These are phyloP conservation scores for Spathaspora boniae DNA, from an alignment of 805 yeast genomes.

Conservation along the genomic window DNA sequence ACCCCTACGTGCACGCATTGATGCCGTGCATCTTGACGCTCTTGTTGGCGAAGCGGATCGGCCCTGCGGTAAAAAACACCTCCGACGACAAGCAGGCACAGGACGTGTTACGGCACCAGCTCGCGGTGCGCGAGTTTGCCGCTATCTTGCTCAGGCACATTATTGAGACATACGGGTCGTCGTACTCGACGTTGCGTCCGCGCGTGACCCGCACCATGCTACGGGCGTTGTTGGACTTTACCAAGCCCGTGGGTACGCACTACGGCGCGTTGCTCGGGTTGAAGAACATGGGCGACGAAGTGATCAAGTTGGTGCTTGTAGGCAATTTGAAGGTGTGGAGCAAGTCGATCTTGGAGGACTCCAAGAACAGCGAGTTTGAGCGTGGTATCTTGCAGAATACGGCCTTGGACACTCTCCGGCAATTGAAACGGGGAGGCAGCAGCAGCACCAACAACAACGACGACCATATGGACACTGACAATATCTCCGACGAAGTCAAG, in stretches of 20 bases:
- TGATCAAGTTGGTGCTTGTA: slow-evolving; percentile 73
- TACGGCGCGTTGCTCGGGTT: slow-evolving; percentile 90
- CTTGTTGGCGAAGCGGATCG: slow-evolving; percentile 84
- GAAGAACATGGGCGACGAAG: slow-evolving; percentile 81
- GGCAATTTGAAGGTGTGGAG: slow-evolving; percentile 87
- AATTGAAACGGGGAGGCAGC: slow-evolving; percentile 33
- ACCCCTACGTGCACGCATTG: slow-evolving; percentile 92
- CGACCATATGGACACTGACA: slow-evolving; percentile 31
- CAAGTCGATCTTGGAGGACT: slow-evolving; percentile 47
- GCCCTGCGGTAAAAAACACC: slow-evolving; percentile 43
- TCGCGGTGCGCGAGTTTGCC: slow-evolving; percentile 82
- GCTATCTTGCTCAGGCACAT: slow-evolving; percentile 78
- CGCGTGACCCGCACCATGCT: slow-evolving; percentile 89
- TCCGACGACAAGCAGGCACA: slow-evolving; percentile 26
- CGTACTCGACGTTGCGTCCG: slow-evolving; percentile 86
- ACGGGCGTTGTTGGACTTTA: slow-evolving; percentile 83
- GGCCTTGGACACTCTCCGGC: slow-evolving; percentile 53
- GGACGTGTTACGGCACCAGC: slow-evolving; percentile 30
- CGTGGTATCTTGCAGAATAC: slow-evolving; percentile 43
- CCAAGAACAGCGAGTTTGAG: slow-evolving; percentile 42
- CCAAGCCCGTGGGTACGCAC: slow-evolving; percentile 82
- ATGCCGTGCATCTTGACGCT: slow-evolving; percentile 96
- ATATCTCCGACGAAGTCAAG: slow-evolving; percentile 26
- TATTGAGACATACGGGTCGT: slow-evolving; percentile 73
- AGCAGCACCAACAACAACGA: neutral